These are phyloP conservation scores for Litchi chinensis DNA, from an alignment of 345 rosid genomes.

Conservation along the genomic window DNA sequence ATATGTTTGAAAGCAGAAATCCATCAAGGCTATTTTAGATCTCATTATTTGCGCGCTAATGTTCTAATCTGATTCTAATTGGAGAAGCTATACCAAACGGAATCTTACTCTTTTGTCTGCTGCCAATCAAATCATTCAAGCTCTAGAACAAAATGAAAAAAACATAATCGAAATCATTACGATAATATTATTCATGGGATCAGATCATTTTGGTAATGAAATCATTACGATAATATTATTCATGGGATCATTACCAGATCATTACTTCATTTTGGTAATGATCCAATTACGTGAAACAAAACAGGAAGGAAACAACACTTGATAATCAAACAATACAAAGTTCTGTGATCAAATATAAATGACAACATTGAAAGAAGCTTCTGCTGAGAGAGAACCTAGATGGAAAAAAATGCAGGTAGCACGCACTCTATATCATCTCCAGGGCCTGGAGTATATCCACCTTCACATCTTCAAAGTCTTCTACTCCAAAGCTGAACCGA, in stretches of 20 bases:
- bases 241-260: constrained; percentile 17
- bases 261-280: constrained; percentile 22
- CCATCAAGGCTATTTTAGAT: neutral
- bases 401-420: neutral
- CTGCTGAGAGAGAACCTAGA: neutral
- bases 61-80: no score
- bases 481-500: constrained; percentile 93
- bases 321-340: neutral
- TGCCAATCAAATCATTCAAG: neutral
- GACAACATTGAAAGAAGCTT: constrained; percentile 22
- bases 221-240: constrained; percentile 21
- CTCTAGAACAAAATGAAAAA: neutral
- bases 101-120: no score
- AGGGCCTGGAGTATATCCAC: constrained; percentile 90
- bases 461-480: constrained; percentile 89
- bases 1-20: no score
- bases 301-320: neutral
- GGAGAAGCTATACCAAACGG: no score
- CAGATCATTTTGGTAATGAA: constrained; percentile 18
- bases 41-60: no score
- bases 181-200: constrained; percentile 19
- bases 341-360: constrained; percentile 19
- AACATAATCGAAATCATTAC: neutral
- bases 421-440: constrained; percentile 47
- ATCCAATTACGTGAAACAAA: constrained; percentile 10